Base-by-base conservation (phyloP, 257 asterid genomes). In the Gentiana dahurica region DNA sequence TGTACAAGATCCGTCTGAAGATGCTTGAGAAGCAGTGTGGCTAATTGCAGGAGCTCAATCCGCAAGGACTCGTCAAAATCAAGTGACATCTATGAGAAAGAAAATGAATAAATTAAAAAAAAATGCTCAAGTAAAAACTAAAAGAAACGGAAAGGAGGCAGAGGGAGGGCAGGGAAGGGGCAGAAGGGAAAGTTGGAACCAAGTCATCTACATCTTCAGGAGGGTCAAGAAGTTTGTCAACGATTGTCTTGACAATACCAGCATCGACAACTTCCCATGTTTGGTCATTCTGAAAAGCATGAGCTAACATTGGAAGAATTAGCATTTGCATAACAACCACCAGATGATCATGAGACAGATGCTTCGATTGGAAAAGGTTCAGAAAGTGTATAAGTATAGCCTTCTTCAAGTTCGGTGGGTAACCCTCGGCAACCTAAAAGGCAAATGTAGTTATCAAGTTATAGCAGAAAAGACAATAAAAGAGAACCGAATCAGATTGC, bases 241-340 rank as follows among this genome's bases (percentile, higher is more conserved):
- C 95, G 44, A 92, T 84, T 32, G 87, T 92, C 87, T 88, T 88
- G 72, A 92, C 80, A 58, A 84, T 88, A 54, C 84, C 70, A 55
- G 88, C 79, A 81, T 92, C 99, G 64, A 88, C 82, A 69, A 92
- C 99, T 49, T 92, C 99, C 99, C 99, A 92, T 24, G 97, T 92
- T 73, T 92, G 97, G 69, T 81, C 87, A 72, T 81, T 83, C 73
- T 83, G 99, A 60, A 92, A 92, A 63, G 99, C 85, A 73, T 92
- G 95, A 65, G 95, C 99, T 71, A 92, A 79, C 94, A 88, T 85
- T 4, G 99, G 99, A 74, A 92, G 95, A 72, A 92, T 80, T 61
- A 92, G 97, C 95, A 92, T 92, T 86, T 92, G 99, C 95, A 92
- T 92, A 37, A 88, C 87, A 39, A 88, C 89, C 66, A 92, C 99